Evolutionary conservation across 164 flowering plant genomes (phyloP).

Genomic region (Vitis labrusca): DNA sequence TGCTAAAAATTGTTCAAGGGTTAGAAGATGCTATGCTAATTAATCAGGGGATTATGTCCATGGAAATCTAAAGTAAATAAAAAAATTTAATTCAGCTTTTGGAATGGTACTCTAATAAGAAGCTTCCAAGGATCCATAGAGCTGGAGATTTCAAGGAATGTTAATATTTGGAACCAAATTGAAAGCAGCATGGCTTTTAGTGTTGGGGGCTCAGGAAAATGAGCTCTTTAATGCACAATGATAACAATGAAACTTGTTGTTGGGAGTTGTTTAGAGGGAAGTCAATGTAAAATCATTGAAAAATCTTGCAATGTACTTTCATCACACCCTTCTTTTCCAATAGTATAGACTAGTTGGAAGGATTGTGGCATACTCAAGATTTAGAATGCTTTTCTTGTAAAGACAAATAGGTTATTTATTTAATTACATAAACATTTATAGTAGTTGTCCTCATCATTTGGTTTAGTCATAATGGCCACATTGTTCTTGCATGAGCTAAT

Average conservation of each 20-base stretch:
- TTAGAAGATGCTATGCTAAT: slow-evolving; percentile 54
- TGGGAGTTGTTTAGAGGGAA: slow-evolving; percentile 49
- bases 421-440: slow-evolving; percentile 74
- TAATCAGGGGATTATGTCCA: slow-evolving; percentile 45
- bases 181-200: slow-evolving; percentile 32
- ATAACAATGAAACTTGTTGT: slow-evolving; percentile 65
- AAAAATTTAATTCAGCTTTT: slow-evolving; percentile 39
- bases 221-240: slow-evolving; percentile 67
- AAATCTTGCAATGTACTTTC: slow-evolving; percentile 58
- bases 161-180: slow-evolving; percentile 54
- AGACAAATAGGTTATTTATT: slow-evolving; percentile 65
- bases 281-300: slow-evolving; percentile 56
- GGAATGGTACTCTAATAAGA: slow-evolving; percentile 55
- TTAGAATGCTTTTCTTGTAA: slow-evolving; percentile 26
- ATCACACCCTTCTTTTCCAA: slow-evolving; percentile 26
- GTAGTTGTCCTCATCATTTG: slow-evolving; percentile 48
- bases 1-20: slow-evolving; percentile 53
- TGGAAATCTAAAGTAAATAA: slow-evolving; percentile 42
- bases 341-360: slow-evolving; percentile 23
- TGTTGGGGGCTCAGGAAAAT: slow-evolving; percentile 23
- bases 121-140: slow-evolving; percentile 66
- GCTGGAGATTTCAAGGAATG: slow-evolving; percentile 51
- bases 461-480: no score
- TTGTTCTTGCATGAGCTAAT: no score
- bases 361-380: slow-evolving; percentile 15